These are phyloP conservation scores for Teunomyces cretensis DNA, from an alignment of 805 yeast species.

Conservation along the genomic window DNA sequence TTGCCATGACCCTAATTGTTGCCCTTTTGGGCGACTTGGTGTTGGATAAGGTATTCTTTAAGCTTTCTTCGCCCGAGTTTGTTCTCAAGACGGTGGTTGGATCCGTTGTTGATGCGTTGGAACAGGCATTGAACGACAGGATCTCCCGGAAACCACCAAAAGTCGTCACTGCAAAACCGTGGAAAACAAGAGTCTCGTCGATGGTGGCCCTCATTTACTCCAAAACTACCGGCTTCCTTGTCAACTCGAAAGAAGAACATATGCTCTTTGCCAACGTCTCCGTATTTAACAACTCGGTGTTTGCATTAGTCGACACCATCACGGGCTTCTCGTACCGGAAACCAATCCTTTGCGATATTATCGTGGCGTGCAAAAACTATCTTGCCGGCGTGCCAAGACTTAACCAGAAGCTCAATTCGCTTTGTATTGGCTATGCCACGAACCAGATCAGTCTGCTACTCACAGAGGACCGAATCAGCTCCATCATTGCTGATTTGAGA, in stretches of 20 bases:
- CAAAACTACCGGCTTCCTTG: background rate
- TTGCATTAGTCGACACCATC: conserved; percentile 17
- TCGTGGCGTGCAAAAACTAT: conserved; percentile 5
- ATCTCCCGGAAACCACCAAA: background rate
- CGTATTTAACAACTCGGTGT: conserved; percentile 16
- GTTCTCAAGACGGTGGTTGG: conserved; percentile 16
- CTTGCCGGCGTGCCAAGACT: background rate
- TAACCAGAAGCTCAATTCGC: conserved; percentile 8
- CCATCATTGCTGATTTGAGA: conserved; percentile 13
- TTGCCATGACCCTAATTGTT: conserved; percentile 20
- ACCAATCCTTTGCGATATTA: conserved; percentile 15
- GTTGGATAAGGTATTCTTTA: conserved; percentile 20
- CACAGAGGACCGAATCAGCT: conserved; percentile 10
- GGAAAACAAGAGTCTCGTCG: background rate
- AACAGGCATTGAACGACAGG: conserved; percentile 1
- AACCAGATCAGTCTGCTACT: background rate
- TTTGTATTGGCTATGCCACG: conserved; percentile 1
- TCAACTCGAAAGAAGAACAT: background rate
- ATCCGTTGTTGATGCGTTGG: conserved; percentile 7
- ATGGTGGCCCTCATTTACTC: background rate
- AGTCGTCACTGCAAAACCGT: background rate
- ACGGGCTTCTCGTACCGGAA: conserved; percentile 16
- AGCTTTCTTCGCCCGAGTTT: conserved; percentile 26
- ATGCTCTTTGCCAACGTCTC: background rate
- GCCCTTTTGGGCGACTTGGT: conserved; percentile 31